Base-by-base conservation (phyloP, 768 basidiomycete species). In the Boletus eberwhitei region DNA sequence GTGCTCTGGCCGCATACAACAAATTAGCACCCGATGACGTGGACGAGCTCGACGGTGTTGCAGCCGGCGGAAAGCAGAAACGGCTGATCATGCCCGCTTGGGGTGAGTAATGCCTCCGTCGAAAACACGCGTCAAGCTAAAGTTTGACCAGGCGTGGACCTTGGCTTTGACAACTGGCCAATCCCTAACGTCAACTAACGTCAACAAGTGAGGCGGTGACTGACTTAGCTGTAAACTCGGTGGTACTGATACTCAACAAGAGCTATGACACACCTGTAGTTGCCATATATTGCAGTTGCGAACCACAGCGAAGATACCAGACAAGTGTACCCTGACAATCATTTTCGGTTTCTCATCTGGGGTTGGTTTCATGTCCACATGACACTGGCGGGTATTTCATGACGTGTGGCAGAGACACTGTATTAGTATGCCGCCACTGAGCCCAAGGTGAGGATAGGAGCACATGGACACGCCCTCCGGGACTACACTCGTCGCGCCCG, bases 161-260 rank as follows among this genome's bases (percentile, higher is more conserved):
- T 87, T 44, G 86, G 86, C 9, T 87, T 88, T 62, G 84, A 85
- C n/a, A 71, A 87, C 64, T 87, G 85, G 86, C 66, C 70, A 16
- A 24, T 37, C 35, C 44, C 51, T 29, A 55, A 45, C 35, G 39
- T 34, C 26, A 53, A 40, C 51, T 29, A 55, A 45, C 35, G 39
- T 34, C 26, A 53, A 40, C 31, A 52, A 57, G 45, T 55, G 22
- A 59, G 42, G 38, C 21, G 26, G 32, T 19, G 19, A 31, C 29
- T 32, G 26, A 14, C 14, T 24, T 45, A 31, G 37, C 35, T 16
- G 31, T 29, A 39, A 32, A 48, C 13, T 26, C 32, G 47, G 42
- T 29, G 34, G 24, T 4, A n/a, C 11, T 19, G 54, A 53, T 45
- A n/a, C 19, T 21, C 2, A 14, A 13, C 11, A 17, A 35, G 35